Evolutionary conservation across 1,284 basidiomycete genomes (phyloP).

Genomic region (Coniophora puteana): DNA sequence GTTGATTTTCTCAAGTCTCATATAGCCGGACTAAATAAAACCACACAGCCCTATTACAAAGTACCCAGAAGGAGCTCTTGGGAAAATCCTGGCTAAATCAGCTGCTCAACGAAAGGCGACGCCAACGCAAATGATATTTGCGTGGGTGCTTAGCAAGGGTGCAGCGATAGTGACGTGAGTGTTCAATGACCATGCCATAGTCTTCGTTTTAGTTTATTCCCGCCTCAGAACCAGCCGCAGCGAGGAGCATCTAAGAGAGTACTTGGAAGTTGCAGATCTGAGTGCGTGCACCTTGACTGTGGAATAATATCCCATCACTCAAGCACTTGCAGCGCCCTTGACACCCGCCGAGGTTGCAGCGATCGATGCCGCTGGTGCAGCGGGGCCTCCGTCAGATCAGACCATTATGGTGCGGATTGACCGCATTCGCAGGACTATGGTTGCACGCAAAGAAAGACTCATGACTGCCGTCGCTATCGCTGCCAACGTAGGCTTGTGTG

Average conservation of each 20-base stretch:
- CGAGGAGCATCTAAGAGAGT: conserved; percentile 50
- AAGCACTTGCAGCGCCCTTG: conserved; percentile 22
- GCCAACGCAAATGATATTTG: conserved; percentile 69
- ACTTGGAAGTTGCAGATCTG: conserved; percentile 47
- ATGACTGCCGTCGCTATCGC: too few relatives aligned
- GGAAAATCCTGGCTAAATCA: conserved; percentile 58
- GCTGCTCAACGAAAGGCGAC: conserved; percentile 57
- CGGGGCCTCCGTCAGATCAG: conserved; percentile 15
- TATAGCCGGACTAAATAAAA: neutral
- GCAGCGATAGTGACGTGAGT: conserved; percentile 64
- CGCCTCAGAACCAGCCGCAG: conserved; percentile 46
- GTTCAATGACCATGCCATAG: conserved; percentile 1
- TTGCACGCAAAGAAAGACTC: too few relatives aligned
- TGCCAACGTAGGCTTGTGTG: too few relatives aligned
- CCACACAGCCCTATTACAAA: conserved; percentile 66
- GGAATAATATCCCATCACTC: neutral
- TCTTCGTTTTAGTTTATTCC: neutral
- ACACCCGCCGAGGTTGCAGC: conserved; percentile 35
- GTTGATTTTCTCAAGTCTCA: conserved; percentile 15
- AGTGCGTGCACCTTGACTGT: conserved; percentile 26
- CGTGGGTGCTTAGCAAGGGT: conserved; percentile 66
- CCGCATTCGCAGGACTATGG: too few relatives aligned
- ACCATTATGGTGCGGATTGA: neutral
- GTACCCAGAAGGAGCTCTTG: conserved; percentile 65
- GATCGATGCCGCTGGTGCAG: conserved; percentile 40